phyloP scores from a whole-genome alignment of 805 yeast genomes.

The Zygosaccharomyces pseudorouxii region DNA sequence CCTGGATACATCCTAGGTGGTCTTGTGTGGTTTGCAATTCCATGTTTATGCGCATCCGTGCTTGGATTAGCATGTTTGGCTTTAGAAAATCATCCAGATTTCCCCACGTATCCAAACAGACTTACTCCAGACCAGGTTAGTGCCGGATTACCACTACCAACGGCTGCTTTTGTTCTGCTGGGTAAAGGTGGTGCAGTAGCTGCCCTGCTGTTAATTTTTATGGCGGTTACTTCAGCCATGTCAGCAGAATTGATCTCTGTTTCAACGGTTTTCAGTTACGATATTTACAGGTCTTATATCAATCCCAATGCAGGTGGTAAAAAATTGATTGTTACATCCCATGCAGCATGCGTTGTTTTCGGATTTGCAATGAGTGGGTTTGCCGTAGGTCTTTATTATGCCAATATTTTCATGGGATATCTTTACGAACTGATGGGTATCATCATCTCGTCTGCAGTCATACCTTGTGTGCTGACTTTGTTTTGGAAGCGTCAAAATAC shows the following conservation, averaged over 20 bases:
- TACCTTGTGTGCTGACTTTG: constrained; percentile 66
- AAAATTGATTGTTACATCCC: constrained; percentile 63
- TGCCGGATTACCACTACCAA: constrained; percentile 70
- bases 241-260: constrained; percentile 89
- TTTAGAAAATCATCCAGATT: constrained; percentile 59
- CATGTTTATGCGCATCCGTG: constrained; percentile 75
- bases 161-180: constrained; percentile 72
- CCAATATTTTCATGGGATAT: constrained; percentile 82
- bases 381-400: constrained; percentile 76
- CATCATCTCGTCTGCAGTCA: constrained; percentile 79
- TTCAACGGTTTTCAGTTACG: constrained; percentile 80
- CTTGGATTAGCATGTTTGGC: constrained; percentile 83
- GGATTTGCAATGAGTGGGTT: constrained; percentile 72
- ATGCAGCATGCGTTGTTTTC: constrained; percentile 56
- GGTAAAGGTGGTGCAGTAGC: constrained; percentile 90
- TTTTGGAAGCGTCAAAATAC: constrained; percentile 61
- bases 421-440: constrained; percentile 86
- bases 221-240: constrained; percentile 92
- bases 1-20: constrained; percentile 90
- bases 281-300: constrained; percentile 74
- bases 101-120: constrained; percentile 74
- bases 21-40: constrained; percentile 86
- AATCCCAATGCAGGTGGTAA: constrained; percentile 77
- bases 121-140: constrained; percentile 64
- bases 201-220: constrained; percentile 69